Percentiles rank a stretch among this genome's conserved stretches.
Conservation (phyloP, 345 rosid genomes). For the Acer saccharum region DNA sequence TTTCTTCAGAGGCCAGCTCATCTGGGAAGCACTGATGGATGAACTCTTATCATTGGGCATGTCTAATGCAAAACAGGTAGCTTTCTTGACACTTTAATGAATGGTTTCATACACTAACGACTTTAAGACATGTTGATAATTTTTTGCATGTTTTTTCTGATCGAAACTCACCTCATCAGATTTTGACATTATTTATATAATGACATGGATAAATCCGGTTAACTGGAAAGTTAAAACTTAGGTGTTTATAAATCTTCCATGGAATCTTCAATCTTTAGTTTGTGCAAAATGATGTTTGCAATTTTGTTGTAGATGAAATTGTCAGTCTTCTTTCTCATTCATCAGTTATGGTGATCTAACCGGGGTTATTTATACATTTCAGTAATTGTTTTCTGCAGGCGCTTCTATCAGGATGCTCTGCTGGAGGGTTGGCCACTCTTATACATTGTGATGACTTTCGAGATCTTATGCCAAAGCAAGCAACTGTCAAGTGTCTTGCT, state of each 20-base stretch:
- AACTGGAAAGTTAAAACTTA: background rate
- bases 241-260: background rate
- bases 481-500: slow-evolving; percentile 86
- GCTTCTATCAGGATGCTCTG: slow-evolving; percentile 93
- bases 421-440: slow-evolving; percentile 91
- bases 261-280: background rate
- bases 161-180: background rate
- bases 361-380: background rate
- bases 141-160: background rate
- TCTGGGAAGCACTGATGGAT: slow-evolving; percentile 82
- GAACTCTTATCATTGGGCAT: slow-evolving; percentile 73
- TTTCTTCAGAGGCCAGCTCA: slow-evolving; percentile 88
- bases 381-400: slow-evolving; percentile 50
- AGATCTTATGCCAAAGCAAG: slow-evolving; percentile 62
- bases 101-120: background rate
- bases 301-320: slow-evolving; percentile 2
- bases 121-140: background rate
- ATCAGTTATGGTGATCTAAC: slow-evolving; percentile 1
- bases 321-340: slow-evolving; percentile 10
- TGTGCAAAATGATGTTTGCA: background rate
- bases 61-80: slow-evolving; percentile 72
- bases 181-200: background rate
- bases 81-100: background rate
- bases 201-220: background rate
- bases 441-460: slow-evolving; percentile 83